A percentile compares a stretch with the other conserved stretches of the same genome.
Evolutionary conservation across 208 protist species (phyloP).

Genomic region (Leishmania arabica): DNA sequence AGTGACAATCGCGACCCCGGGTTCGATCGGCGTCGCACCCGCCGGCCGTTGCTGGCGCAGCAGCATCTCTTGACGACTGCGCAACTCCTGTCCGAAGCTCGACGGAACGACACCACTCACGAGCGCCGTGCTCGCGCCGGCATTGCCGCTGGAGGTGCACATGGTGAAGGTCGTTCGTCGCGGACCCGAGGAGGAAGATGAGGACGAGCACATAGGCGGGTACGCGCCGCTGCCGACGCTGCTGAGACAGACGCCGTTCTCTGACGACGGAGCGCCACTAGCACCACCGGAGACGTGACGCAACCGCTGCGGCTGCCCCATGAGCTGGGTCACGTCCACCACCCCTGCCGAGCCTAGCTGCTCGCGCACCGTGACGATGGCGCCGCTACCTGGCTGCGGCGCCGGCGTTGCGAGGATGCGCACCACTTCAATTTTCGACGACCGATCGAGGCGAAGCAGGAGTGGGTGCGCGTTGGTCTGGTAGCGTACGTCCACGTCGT

Average conservation of each 20-base stretch:
- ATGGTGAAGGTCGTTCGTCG: slow-evolving; percentile 64
- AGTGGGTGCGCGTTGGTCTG: slow-evolving; percentile 76
- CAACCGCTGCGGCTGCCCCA: slow-evolving; percentile 10
- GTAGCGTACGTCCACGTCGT: slow-evolving; percentile 70
- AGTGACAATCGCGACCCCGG: slow-evolving; percentile 40
- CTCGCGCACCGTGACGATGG: slow-evolving; percentile 61
- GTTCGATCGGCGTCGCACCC: slow-evolving; percentile 35
- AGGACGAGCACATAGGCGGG: slow-evolving; percentile 44
- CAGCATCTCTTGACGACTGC: slow-evolving; percentile 43
- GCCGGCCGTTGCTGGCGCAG: slow-evolving; percentile 25
- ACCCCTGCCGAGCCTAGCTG: slow-evolving; percentile 45
- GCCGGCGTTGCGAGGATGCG: slow-evolving; percentile 50
- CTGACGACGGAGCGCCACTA: slow-evolving; percentile 11
- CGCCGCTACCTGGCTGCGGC: slow-evolving; percentile 15
- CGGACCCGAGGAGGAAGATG: slow-evolving; percentile 46
- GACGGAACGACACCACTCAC: slow-evolving; percentile 56
- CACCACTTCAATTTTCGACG: slow-evolving; percentile 75
- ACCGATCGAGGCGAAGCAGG: slow-evolving; percentile 66
- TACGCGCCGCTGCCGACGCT: slow-evolving; percentile 13
- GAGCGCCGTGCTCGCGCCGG: slow-evolving; percentile 19
- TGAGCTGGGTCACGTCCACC: slow-evolving; percentile 58
- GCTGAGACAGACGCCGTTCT: slow-evolving; percentile 18
- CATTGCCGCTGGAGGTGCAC: slow-evolving; percentile 27
- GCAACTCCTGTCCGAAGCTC: slow-evolving; percentile 37
- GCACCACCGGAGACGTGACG: neutral